phyloP scores from a whole-genome alignment of 2,329 filamentous ascomycete genomes.

The Scedosporium dehoogii region DNA sequence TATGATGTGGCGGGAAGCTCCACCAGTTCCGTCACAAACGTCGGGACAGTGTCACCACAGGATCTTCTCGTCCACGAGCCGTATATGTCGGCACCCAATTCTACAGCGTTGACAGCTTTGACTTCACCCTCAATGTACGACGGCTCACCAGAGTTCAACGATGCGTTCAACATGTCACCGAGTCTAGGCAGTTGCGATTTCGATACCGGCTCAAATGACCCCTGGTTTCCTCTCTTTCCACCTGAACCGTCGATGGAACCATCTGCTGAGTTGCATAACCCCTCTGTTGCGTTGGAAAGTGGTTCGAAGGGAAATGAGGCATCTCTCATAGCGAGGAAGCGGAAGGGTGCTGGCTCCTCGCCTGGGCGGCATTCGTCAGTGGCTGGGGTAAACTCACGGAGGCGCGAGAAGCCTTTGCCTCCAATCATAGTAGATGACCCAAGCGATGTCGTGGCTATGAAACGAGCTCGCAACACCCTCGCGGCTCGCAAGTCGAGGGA shows the following conservation, averaged over 20 bases:
- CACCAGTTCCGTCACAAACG: slow-evolving; percentile 40
- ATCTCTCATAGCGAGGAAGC: not conserved
- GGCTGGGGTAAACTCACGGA: slow-evolving; percentile 61
- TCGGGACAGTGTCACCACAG: slow-evolving; percentile 73
- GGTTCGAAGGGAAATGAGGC: not conserved
- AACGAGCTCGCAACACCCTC: slow-evolving; percentile 87
- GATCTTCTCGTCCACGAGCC: slow-evolving; percentile 64
- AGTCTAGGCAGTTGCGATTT: slow-evolving; percentile 57
- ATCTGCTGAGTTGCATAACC: not conserved
- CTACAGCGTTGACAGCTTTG: slow-evolving; percentile 69
- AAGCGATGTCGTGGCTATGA: slow-evolving; percentile 67
- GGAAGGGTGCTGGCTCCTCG: not conserved
- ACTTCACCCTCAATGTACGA: slow-evolving; percentile 75
- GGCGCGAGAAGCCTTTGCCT: slow-evolving; percentile 71
- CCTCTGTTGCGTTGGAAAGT: too few relatives aligned
- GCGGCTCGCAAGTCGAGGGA: slow-evolving; percentile 89
- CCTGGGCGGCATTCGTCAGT: slow-evolving; percentile 53
- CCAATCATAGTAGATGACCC: slow-evolving; percentile 69
- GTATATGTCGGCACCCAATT: slow-evolving; percentile 69
- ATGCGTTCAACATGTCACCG: slow-evolving; percentile 69
- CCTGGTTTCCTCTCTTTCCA: slow-evolving; percentile 70
- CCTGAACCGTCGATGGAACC: slow-evolving; percentile 23
- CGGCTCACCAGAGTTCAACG: slow-evolving; percentile 60
- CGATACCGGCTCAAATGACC: slow-evolving; percentile 35
- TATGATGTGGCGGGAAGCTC: slow-evolving; percentile 35